These are phyloP conservation scores for Drechslerella dactyloides DNA, from an alignment of 2,329 filamentous ascomycete species.

Conservation along the genomic window DNA sequence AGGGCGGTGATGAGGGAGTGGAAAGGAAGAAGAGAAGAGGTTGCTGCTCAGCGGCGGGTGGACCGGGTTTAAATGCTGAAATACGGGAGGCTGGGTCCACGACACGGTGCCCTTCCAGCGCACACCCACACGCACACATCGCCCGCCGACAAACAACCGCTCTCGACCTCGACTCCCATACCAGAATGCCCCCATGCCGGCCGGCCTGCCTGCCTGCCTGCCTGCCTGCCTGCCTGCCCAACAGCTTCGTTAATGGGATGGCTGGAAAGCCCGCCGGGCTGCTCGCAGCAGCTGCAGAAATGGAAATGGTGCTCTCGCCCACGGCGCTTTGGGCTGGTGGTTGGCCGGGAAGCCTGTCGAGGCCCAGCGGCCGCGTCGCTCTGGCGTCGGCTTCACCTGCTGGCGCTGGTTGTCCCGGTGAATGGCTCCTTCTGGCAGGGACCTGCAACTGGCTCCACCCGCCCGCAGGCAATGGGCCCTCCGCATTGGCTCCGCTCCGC, in stretches of 20 bases:
- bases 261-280: conserved; percentile 28
- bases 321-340: conserved; percentile 42
- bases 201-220: too few species aligned
- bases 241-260: conserved; percentile 22
- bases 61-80: conserved; percentile 51
- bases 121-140: neutral
- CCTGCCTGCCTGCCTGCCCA: too few species aligned
- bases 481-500: conserved; percentile 29
- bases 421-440: conserved; percentile 50
- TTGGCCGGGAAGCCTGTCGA: conserved; percentile 24
- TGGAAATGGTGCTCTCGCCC: conserved; percentile 18
- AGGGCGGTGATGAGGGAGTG: conserved; percentile 3
- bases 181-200: neutral
- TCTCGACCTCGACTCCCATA: too few species aligned
- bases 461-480: conserved; percentile 9
- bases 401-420: conserved; percentile 50
- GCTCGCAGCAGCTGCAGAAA: conserved; percentile 25
- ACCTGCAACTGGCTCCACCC: conserved; percentile 42
- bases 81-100: conserved; percentile 46
- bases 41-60: conserved; percentile 27
- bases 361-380: neutral
- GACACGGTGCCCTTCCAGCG: conserved; percentile 16
- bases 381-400: conserved; percentile 28
- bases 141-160: conserved; percentile 1
- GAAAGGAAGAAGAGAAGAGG: conserved; percentile 23